Base-by-base conservation (phyloP, 257 asterid genomes). In the Salvia splendens region DNA sequence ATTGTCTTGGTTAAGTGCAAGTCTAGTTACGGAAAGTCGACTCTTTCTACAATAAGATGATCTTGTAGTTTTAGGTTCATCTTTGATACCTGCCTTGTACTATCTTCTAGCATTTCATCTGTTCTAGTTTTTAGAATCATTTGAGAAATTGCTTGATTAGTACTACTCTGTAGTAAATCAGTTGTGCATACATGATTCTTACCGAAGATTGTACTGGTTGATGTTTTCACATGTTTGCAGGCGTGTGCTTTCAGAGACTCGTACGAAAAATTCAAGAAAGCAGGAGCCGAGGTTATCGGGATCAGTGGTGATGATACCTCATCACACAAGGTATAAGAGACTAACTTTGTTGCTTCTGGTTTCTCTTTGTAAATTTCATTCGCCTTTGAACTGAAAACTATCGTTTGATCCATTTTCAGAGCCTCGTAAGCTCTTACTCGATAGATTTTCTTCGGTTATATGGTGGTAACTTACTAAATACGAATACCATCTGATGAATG, bases 171-270 rank as follows among this genome's bases (percentile, higher is more conserved):
- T 62, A 11, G 64, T 47, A 28, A 30, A 38, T 40, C 60, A 20
- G 14, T 17, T 51, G 6, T 35, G 32, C 30, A 5, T 5, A 16
- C 28, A 20, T 61, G 14, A 8, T 61, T 64, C n/a, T 54, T n/a
- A 51, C 6, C 8, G 17, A 40, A 3, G 45, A 16, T 41, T 12
- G 17, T 32, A 15, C 15, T 11, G 28, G 11, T 65, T 67, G 51
- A 51, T 38, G 68, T 55, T 68, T 79, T 30, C 45, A 49, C 56
- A 30, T 75, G 63, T 77, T 67, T 69, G 35, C 91, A 94, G 97
- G 99, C 97, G 36, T 94, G 99, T 71, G 93, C 99, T 57, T 94
- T 94, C 75, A 84, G 99, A 75, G 99, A 94, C 79, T 94, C 99
- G 1, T 94, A 94, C 4, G 97, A 91, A 67, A 91, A 91, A 71